A percentile compares a stretch with the other conserved stretches of the same genome.
These are phyloP conservation scores for Aspergillus calidoustus DNA, from an alignment of 2,329 filamentous ascomycete genomes.

Conservation along the genomic window DNA sequence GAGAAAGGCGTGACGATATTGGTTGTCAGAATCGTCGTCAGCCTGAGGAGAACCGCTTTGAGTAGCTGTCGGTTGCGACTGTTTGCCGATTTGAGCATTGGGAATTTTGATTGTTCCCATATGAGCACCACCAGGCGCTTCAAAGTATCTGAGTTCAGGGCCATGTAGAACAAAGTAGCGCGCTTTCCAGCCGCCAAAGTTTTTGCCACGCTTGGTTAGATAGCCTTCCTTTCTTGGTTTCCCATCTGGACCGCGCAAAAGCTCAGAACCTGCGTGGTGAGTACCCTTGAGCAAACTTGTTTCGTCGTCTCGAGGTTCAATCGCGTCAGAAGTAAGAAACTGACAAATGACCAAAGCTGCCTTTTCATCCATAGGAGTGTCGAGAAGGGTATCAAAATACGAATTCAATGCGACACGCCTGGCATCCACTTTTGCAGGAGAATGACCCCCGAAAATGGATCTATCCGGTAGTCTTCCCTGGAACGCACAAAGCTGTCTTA, in stretches of 20 bases:
- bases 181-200: slow-evolving; percentile 98
- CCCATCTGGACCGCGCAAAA: slow-evolving; percentile 61
- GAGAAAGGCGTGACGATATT: slow-evolving; percentile 95
- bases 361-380: slow-evolving; percentile 77
- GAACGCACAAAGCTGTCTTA: slow-evolving; percentile 76
- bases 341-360: slow-evolving; percentile 82
- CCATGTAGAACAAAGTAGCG: slow-evolving; percentile 72
- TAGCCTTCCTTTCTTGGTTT: slow-evolving; percentile 83
- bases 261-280: slow-evolving; percentile 36
- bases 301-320: slow-evolving; percentile 59
- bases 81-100: slow-evolving; percentile 91
- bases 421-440: slow-evolving; percentile 90
- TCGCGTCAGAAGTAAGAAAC: slow-evolving; percentile 75
- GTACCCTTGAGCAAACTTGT: slow-evolving; percentile 52
- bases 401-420: slow-evolving; percentile 77
- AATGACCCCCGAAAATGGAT: slow-evolving; percentile 86
- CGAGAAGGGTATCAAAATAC: slow-evolving; percentile 84
- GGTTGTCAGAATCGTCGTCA: slow-evolving; percentile 82
- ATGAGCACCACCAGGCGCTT: slow-evolving; percentile 86
- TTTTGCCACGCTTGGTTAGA: slow-evolving; percentile 94
- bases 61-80: slow-evolving; percentile 67
- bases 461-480: slow-evolving; percentile 80
- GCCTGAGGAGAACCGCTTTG: slow-evolving; percentile 62
- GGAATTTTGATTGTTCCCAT: slow-evolving; percentile 91
- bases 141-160: slow-evolving; percentile 82